Evolutionary conservation across 345 rosid genomes (phyloP), one percentile per base, ranked within the genome.

Genomic region (Fremontodendron californicum): DNA sequence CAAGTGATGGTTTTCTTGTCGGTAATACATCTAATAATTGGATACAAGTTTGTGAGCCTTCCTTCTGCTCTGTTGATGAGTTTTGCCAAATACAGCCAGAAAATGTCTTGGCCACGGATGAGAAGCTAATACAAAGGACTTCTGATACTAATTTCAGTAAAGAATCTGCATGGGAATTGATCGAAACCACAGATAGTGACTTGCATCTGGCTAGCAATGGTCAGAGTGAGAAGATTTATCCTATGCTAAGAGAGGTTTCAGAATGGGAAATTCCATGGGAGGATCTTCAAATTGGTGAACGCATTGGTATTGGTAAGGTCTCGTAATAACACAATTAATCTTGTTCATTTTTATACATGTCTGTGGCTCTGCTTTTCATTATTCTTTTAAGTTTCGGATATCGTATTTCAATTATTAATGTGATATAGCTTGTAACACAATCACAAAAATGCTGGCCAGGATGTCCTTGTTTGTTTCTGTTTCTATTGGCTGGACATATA

Each of bases 251-350:
- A 16, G 97, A 92, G 82, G 98, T 88, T 78, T 93, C 88, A 25
- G 92, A 89, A 81, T 90, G 97, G 92, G 98, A 93, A 90, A 90
- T 95, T 81, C 87, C 84, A 49, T 95, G 99, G 99, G 97, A 93
- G 83, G 97, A 93, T 88, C 93, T 93, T 81, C 91, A 87, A 81
- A 86, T 95, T 80, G 99, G 98, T 75, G 99, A 95, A 83, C 97
- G 99, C n/a, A 93, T 95, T 81, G 99, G 98, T 77, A 93, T 95
- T 51, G 99, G 98, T 95, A 90, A 88, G 89, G 61, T 54, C 76
- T 79, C 60, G 25, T n/a, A 25, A 21, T 42, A 18, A 19, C 61
- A 43, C 31, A 67, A 52, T 15, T 9, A 76, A 57, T 74, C 45
- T 48, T 55, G 21, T 75, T 57, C 62, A 54, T 78, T 46, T 68